Evolutionary conservation across 2,329 filamentous ascomycete genomes (phyloP).

Genomic region (Botrytis fragariae): DNA sequence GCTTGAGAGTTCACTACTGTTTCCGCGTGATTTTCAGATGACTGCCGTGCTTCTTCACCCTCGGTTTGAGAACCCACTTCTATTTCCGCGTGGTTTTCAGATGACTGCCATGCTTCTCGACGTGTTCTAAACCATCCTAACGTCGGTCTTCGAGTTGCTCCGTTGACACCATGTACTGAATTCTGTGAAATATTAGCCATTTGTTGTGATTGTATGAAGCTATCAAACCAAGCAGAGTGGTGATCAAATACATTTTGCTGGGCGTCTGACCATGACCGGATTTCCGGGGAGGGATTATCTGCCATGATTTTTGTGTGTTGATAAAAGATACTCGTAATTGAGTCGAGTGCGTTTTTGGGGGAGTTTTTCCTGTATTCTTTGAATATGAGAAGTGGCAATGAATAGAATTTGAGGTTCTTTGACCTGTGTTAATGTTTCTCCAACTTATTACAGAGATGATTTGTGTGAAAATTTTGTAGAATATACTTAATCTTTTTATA

Average conservation of each 20-base stretch:
- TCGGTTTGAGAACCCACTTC: background rate
- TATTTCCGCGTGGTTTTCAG: background rate
- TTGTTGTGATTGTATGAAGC: background rate
- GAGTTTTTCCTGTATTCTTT: background rate
- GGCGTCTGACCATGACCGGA: no score
- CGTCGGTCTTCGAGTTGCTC: background rate
- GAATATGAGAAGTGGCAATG: background rate
- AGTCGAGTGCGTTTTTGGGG: background rate
- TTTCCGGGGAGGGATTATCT: background rate
- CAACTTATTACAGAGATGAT: background rate
- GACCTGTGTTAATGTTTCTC: background rate
- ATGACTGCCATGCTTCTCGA: background rate
- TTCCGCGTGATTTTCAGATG: background rate
- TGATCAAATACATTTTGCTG: background rate
- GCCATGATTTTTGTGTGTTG: background rate
- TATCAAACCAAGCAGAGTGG: background rate
- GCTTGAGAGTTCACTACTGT: background rate
- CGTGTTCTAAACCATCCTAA: accelerated
- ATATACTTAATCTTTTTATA: background rate
- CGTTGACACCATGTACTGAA: background rate
- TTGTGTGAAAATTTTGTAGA: background rate
- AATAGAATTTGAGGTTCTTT: background rate
- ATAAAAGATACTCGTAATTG: background rate
- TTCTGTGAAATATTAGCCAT: background rate
- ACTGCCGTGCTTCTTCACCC: background rate